Evolutionary conservation across 495 filamentous ascomycete species (phyloP), one percentile per base, ranked within the genome.

Genomic region (Chaetomidium leptoderma): DNA sequence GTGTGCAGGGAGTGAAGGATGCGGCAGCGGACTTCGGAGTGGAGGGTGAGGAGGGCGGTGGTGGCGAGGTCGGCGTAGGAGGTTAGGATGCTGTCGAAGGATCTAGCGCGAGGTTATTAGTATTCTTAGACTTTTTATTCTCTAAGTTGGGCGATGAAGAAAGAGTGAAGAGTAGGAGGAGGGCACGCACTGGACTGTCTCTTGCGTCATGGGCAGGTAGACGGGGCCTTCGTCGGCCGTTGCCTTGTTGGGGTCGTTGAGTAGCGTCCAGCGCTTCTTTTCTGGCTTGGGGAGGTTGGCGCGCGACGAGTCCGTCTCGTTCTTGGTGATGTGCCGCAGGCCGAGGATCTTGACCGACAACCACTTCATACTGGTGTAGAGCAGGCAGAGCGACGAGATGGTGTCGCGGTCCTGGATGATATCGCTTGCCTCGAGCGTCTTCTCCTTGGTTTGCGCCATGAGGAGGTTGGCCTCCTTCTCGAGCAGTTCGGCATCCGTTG

Each of bases 361-460:
- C 93, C 93, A 98, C 80, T 93, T 89, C 92, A 96, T 95, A 78
- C 92, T 97, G 57, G 89, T 95, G 67, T 93, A 91, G 21, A 99
- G 78, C 45, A 96, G 81, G 59, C 90, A 96, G 33, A 97, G 73
- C 11, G 88, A 83, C 46, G 85, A 80, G 30, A 97, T 86, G 2
- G 85, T 86, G 65, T 97, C 93, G 19, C 88, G 82, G 64, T 99
- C 95, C 4, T 85, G 84, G 63, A 99, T 91, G 37, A 99, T 84
- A 65, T 96, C 90, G 63, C 83, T 84, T 3, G 85, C 76, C 40
- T 87, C 83, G 26, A 95, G 71, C 24, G 82, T 78, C 33, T 76
- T 74, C 39, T 84, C 80, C 42, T 83, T 84, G 17, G 87, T 86
- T 53, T 78, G 78, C 35, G 76, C 70, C 35, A 92, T 78, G 9